phyloP scores from a whole-genome alignment of 1,139 yeast genomes.

The Hansenula sp. region DNA sequence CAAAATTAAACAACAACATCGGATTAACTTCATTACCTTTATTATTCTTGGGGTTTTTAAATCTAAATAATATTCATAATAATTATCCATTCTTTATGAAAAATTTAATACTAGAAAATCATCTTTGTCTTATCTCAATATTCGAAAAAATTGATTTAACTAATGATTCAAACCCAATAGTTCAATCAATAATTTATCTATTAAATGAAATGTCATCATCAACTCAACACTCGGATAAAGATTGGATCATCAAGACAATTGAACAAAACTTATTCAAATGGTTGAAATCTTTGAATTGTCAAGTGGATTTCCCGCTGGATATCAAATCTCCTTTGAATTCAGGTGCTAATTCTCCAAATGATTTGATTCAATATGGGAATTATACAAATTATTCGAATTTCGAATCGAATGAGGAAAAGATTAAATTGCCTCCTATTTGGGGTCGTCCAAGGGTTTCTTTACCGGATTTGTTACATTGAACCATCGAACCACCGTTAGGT shows the following conservation, averaged over 20 bases:
- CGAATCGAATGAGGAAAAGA: too few relatives aligned
- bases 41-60: constrained; percentile 16
- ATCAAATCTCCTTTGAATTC: background rate
- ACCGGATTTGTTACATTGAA: background rate
- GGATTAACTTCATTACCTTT: constrained; percentile 19
- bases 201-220: constrained; percentile 14
- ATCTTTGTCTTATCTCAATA: constrained; percentile 14
- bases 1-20: constrained; percentile 18
- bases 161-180: constrained; percentile 11
- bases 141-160: constrained; percentile 8
- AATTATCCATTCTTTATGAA: constrained; percentile 9
- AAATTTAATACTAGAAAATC: constrained; percentile 10
- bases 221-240: background rate
- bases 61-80: constrained; percentile 3
- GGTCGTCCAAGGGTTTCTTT: too few relatives aligned
- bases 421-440: too few relatives aligned
- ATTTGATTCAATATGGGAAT: too few relatives aligned
- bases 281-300: constrained; percentile 2
- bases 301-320: background rate
- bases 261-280: constrained; percentile 3
- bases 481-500: too few relatives aligned
- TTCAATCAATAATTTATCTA: constrained; percentile 18
- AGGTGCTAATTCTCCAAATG: background rate
- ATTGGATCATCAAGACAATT: background rate
- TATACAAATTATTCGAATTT: too few relatives aligned